Conservation (phyloP, 148 eudicot species). For the Camellia japonica region DNA sequence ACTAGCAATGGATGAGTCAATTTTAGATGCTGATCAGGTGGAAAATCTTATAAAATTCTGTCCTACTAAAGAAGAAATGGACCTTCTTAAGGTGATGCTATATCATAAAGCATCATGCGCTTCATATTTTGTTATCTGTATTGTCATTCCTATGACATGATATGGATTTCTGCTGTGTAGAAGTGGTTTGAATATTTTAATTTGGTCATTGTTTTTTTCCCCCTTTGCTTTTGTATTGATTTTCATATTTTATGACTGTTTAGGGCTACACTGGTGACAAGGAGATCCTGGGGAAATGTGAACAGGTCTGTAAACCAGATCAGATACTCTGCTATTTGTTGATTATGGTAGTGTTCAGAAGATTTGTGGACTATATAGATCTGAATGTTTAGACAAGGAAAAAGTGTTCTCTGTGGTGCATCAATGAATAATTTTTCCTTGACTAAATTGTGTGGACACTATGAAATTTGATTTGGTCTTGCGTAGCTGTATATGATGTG, state of each 20-base stretch:
- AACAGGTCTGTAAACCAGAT: slow-evolving; percentile 64
- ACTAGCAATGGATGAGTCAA: slow-evolving; percentile 87
- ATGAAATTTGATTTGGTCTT: neutral
- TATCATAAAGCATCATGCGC: slow-evolving; percentile 11
- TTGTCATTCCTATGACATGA: neutral
- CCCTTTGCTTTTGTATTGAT: neutral
- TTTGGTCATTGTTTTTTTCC: neutral
- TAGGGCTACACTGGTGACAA: slow-evolving; percentile 81
- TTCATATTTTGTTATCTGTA: neutral
- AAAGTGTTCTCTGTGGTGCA: neutral
- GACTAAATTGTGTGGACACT: neutral
- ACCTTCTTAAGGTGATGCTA: slow-evolving; percentile 68
- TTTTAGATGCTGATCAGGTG: slow-evolving; percentile 98
- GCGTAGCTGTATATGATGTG: neutral
- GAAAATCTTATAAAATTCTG: slow-evolving; percentile 95
- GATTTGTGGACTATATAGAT: slow-evolving; percentile 1
- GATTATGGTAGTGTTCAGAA: neutral
- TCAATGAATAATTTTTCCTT: neutral
- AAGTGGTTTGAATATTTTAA: too few relatives aligned
- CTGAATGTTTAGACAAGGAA: slow-evolving; percentile 1
- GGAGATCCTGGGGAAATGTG: slow-evolving; percentile 90
- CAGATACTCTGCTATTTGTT: slow-evolving; percentile 1
- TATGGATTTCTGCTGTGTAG: neutral
- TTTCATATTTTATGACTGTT: neutral
- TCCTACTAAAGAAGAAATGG: slow-evolving; percentile 99